Evolutionary conservation across 306 rosid genomes (phyloP).

Genomic region (Begonia peltatifolia): DNA sequence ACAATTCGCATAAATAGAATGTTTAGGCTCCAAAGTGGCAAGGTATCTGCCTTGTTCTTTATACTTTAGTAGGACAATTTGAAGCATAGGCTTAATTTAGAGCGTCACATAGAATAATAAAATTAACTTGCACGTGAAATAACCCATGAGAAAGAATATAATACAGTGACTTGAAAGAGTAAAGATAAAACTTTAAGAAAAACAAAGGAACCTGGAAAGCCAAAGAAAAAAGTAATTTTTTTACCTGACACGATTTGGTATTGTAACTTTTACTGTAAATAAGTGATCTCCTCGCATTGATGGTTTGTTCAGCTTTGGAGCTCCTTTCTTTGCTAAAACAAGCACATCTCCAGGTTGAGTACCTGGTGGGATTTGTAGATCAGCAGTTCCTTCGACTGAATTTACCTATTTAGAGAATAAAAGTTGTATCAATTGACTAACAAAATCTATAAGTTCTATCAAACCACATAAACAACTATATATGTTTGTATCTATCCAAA

Average conservation of each 20-base stretch:
- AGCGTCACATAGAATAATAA: no score
- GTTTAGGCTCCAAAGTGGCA: no score
- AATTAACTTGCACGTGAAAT: no score
- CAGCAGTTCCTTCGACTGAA: constrained; percentile 70
- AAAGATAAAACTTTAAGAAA: neutral
- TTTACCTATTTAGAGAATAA: constrained; percentile 44
- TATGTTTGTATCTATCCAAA: no score
- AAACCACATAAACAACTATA: no score
- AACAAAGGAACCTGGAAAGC: neutral
- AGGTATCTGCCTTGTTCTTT: no score
- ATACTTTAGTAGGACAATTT: no score
- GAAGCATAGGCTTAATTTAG: no score
- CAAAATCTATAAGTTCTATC: no score
- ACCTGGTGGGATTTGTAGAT: constrained; percentile 77
- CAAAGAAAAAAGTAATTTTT: neutral
- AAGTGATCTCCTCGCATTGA: constrained; percentile 92
- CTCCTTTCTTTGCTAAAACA: constrained; percentile 79
- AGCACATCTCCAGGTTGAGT: constrained; percentile 86
- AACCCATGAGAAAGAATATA: no score
- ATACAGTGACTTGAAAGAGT: neutral
- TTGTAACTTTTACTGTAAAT: constrained; percentile 68
- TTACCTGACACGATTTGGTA: constrained; percentile 84
- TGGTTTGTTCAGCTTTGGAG: constrained; percentile 76
- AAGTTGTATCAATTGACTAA: neutral
- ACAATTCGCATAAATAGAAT: no score